Evolutionary conservation across 352 stramenopile genomes (phyloP), one percentile per base, ranked within the genome.

Genomic region (Pythium graminicola): DNA sequence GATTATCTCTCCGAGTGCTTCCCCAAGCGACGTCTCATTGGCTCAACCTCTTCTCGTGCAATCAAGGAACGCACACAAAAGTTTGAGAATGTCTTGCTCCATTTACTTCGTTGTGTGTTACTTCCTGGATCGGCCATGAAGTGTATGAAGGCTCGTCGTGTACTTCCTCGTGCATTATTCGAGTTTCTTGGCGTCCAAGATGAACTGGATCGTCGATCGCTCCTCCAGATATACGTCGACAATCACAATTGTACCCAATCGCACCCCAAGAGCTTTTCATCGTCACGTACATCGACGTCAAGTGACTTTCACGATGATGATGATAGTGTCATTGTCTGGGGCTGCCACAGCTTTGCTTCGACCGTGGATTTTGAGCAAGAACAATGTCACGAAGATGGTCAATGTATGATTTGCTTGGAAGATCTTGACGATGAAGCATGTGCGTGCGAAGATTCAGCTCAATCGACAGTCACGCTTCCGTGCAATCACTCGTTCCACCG

Each of bases 401-500:
- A 72, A 54, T 84, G 70, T 20, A 66, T 71, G 42, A 80, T 84
- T 40, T 84, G 73, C 36, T 63, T 81, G 9, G 62, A 84, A 13
- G 57, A 77, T 20, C 48, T 84, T 9, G 50, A 69, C 46, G 41
- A 63, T 36, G 64, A 73, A 13, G 36, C 65, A 35, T 62, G 54
- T 22, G 42, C 36, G n/a, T 54, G 56, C 11, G 59, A 72, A 1
- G 48, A 54, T 17, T 48, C 63, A 6, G 62, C 42, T 32, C 57
- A 51, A n/a, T 16, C 41, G 22, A 60, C 50, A 3, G 42, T 85
- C 35, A 50, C 73, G 16, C 67, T 89, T 9, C 76, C 70, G 3
- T 88, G 80, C 60, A 67, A 70, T 44, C 80, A 90, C 50, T 52
- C 62, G 11, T 90, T 90, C 54, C 80, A 88, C 64, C 73, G 80